Conservation (phyloP, 345 rosid genomes). For the Syzygium jambos region DNA sequence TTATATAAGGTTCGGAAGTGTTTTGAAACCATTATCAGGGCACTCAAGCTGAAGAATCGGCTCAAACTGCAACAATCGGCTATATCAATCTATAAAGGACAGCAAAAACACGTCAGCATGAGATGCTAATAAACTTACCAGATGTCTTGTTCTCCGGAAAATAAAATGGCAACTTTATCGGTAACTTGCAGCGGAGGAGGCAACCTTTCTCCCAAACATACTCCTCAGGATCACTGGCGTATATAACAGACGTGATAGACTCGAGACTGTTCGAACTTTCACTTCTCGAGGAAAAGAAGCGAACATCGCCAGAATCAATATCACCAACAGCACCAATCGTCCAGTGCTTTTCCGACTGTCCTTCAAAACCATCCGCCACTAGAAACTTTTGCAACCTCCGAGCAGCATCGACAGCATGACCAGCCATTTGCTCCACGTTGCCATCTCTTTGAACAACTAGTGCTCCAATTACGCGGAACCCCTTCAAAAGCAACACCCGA, state of each 20-base stretch:
- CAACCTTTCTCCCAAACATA: conserved; percentile 83
- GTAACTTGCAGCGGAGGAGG: conserved; percentile 68
- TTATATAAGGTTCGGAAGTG: background rate
- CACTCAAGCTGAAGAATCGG: background rate
- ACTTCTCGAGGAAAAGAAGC: conserved; percentile 37
- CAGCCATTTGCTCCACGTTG: conserved; percentile 29
- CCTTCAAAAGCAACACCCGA: conserved; percentile 48
- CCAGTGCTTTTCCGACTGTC: conserved; percentile 18
- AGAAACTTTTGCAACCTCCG: conserved; percentile 42
- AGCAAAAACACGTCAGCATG: background rate
- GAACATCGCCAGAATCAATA: conserved; percentile 25
- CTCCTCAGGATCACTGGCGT: conserved; percentile 51
- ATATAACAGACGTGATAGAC: conserved; percentile 41
- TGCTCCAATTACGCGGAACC: conserved; percentile 73
- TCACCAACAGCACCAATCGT: conserved; percentile 64
- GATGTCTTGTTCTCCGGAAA: conserved; percentile 37
- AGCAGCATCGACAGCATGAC: conserved; percentile 44
- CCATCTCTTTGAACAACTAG: conserved; percentile 36
- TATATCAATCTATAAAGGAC: background rate
- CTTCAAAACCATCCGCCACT: conserved; percentile 20
- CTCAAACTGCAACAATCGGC: background rate
- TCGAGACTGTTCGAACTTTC: conserved; percentile 28
- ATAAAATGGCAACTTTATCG: conserved; percentile 58
- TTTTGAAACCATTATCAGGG: background rate
- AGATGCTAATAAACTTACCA: conserved; percentile 23